phyloP scores from a whole-genome alignment of 1,284 basidiomycete species.

The Rhodotorula mucilaginosa region DNA sequence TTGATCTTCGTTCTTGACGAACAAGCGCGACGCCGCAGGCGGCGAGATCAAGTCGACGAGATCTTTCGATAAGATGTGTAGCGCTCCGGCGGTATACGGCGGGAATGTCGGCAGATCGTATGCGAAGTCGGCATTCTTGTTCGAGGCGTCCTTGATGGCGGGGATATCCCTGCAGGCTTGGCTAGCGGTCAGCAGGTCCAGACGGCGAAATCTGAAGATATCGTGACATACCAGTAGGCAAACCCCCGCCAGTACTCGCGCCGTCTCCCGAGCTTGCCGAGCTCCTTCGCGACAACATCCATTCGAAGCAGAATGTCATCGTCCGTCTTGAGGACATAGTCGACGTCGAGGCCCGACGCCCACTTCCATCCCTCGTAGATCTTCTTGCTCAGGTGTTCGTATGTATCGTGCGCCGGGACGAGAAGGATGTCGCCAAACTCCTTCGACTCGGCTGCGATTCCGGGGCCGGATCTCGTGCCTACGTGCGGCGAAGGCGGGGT shows the following conservation, averaged over 20 bases:
- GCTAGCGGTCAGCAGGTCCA: too few species aligned
- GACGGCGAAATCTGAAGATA: too few species aligned
- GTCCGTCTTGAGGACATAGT: conserved; percentile 40
- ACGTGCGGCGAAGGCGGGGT: conserved; percentile 32
- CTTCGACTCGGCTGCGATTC: conserved; percentile 32
- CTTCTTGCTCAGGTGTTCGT: conserved; percentile 29
- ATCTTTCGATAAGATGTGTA: conserved; percentile 38
- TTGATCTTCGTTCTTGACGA: conserved; percentile 38
- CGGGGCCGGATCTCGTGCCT: conserved; percentile 13
- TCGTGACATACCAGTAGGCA: conserved; percentile 28
- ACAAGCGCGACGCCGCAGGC: conserved; percentile 12
- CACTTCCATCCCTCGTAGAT: conserved; percentile 31
- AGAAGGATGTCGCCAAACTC: conserved; percentile 33
- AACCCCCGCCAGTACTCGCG: conserved; percentile 38
- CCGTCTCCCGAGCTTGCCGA: conserved; percentile 24
- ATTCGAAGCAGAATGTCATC: conserved; percentile 36
- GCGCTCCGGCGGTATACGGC: conserved; percentile 35
- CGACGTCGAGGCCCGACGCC: conserved; percentile 32
- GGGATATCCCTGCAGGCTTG: conserved; percentile 28
- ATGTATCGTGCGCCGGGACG: conserved; percentile 28
- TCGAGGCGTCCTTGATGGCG: conserved; percentile 34
- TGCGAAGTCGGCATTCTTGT: conserved; percentile 36
- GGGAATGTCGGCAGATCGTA: conserved; percentile 38
- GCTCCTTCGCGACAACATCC: conserved; percentile 36
- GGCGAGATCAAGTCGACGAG: conserved; percentile 36